Conservation (phyloP, 352 stramenopile genomes). For the Pythium phragmitis region DNA sequence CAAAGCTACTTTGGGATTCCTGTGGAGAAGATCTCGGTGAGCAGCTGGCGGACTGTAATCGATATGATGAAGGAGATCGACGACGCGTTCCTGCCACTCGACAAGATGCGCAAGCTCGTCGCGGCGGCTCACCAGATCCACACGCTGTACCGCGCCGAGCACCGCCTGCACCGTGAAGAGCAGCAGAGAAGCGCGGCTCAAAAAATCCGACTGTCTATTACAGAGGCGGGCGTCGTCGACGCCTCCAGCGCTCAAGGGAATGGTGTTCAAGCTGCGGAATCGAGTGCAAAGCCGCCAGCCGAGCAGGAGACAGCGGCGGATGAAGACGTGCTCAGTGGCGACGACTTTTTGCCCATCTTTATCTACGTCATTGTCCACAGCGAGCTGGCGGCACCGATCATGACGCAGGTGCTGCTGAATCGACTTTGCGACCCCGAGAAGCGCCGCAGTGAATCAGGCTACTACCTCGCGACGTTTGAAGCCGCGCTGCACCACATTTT, state of each 20-base stretch:
- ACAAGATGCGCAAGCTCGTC: conserved; percentile 86
- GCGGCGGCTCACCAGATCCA: conserved; percentile 73
- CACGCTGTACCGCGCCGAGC: conserved; percentile 62
- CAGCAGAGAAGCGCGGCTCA: background rate
- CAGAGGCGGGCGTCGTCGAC: conserved; percentile 8
- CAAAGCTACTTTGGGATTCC: conserved; percentile 84
- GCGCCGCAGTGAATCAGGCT: conserved; percentile 82
- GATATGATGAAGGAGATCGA: conserved; percentile 83
- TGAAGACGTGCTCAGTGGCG: conserved; percentile 76
- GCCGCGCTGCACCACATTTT: conserved; percentile 80
- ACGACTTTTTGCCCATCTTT: conserved; percentile 88
- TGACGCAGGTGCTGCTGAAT: conserved; percentile 82
- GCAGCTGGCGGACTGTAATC: conserved; percentile 72
- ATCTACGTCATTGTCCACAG: conserved; percentile 89
- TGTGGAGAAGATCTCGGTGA: conserved; percentile 75
- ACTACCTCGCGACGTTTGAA: conserved; percentile 86
- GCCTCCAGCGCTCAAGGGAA: background rate
- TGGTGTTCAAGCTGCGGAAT: background rate
- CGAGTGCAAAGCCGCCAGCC: background rate
- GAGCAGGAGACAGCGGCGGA: conserved; percentile 24
- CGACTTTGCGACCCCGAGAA: conserved; percentile 84
- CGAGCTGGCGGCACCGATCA: conserved; percentile 68
- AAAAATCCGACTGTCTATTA: conserved; percentile 15
- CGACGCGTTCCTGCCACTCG: conserved; percentile 69
- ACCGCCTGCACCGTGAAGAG: conserved; percentile 33